Evolutionary conservation across 2,329 filamentous ascomycete genomes (phyloP).

Genomic region (Aspergillus fijiensis): DNA sequence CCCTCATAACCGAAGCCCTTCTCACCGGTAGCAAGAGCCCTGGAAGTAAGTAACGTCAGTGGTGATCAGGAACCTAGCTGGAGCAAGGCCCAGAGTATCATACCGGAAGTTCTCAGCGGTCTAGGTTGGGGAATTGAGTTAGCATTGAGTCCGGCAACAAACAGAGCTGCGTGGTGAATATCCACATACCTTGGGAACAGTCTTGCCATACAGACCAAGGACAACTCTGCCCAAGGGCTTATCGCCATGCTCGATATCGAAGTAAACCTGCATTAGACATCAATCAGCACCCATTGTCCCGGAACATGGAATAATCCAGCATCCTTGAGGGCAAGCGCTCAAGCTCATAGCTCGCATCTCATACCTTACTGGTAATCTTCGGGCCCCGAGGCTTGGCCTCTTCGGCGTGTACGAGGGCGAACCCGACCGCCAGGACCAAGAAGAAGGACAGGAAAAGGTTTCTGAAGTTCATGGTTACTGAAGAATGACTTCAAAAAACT

Average conservation of each 20-base stretch:
- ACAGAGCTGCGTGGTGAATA: background rate
- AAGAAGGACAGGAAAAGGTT: conserved; percentile 62
- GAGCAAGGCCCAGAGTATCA: background rate
- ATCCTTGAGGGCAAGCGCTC: background rate
- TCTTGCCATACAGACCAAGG: conserved; percentile 67
- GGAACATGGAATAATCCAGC: background rate
- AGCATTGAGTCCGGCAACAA: background rate
- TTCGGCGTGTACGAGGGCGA: conserved; percentile 68
- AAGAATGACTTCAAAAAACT: conserved; percentile 12
- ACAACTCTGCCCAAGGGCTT: conserved; percentile 61
- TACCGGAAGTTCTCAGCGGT: conserved; percentile 66
- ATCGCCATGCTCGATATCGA: conserved; percentile 64
- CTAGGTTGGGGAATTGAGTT: conserved; percentile 35
- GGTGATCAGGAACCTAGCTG: background rate
- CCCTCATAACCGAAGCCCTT: conserved; percentile 67
- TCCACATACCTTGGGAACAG: conserved; percentile 58
- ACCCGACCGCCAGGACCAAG: conserved; percentile 69
- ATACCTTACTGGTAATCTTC: conserved; percentile 89
- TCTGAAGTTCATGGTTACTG: conserved; percentile 36
- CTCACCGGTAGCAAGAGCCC: conserved; percentile 64
- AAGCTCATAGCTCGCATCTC: conserved; percentile 3
- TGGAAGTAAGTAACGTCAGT: conserved; percentile 14
- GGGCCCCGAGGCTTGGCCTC: conserved; percentile 68
- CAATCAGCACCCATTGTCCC: conserved; percentile 14
- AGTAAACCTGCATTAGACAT: conserved; percentile 54